phyloP scores from a whole-genome alignment of 495 filamentous ascomycete genomes.

The Lindgomyces ingoldianus region DNA sequence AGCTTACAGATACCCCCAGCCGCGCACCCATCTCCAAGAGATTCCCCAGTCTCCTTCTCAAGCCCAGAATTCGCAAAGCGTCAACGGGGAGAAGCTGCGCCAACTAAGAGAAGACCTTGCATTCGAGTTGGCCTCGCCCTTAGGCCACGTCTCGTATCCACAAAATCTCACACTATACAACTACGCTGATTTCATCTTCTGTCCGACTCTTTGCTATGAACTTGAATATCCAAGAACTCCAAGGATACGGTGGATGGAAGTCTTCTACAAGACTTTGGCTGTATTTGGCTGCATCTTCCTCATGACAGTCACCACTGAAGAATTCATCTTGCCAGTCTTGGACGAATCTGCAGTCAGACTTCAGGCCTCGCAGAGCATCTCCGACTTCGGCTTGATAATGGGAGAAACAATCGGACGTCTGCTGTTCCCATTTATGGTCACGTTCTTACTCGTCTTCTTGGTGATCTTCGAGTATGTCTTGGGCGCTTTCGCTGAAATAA shows the following conservation, averaged over 20 bases:
- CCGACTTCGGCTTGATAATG: conserved; percentile 75
- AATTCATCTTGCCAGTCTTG: conserved; percentile 92
- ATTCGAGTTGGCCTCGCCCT: conserved; percentile 82
- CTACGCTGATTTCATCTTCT: conserved; percentile 84
- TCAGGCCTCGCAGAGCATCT: conserved; percentile 55
- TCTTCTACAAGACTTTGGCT: conserved; percentile 82
- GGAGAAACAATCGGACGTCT: conserved; percentile 92
- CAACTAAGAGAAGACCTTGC: conserved; percentile 84
- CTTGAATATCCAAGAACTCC: conserved; percentile 87
- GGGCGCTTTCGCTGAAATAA: conserved; percentile 92
- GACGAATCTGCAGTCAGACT: conserved; percentile 71
- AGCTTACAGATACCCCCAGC: conserved; percentile 74
- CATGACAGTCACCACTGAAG: conserved; percentile 84
- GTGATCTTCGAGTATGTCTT: conserved; percentile 76
- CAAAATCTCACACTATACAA: conserved; percentile 80
- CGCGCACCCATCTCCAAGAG: conserved; percentile 48
- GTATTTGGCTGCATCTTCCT: conserved; percentile 97
- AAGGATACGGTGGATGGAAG: conserved; percentile 73
- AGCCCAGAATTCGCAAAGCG: conserved; percentile 33
- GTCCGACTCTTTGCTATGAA: conserved; percentile 96
- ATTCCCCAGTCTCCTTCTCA: conserved; percentile 35
- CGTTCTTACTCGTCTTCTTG: conserved; percentile 49
- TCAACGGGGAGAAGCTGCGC: conserved; percentile 44
- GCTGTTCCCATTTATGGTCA: conserved; percentile 94
- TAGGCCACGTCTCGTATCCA: conserved; percentile 88